These are phyloP conservation scores for Sclerospora graminicola DNA, from an alignment of 352 stramenopile genomes.

Conservation along the genomic window DNA sequence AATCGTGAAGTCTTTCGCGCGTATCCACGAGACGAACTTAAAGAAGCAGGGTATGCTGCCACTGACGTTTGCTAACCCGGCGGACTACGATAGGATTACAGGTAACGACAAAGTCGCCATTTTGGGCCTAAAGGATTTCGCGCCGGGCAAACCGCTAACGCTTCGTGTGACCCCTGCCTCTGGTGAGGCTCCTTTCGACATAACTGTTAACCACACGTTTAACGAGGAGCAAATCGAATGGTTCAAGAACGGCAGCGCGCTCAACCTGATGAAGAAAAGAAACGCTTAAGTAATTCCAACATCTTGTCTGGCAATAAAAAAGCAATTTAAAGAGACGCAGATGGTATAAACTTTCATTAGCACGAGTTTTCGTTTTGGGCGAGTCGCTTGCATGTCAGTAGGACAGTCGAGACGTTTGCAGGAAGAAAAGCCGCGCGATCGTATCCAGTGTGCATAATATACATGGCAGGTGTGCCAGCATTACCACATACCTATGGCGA, in stretches of 20 bases:
- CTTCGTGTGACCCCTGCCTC: conserved; percentile 64
- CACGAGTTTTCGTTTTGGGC: too few relatives aligned
- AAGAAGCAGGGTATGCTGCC: conserved; percentile 94
- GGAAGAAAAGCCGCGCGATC: too few relatives aligned
- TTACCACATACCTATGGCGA: too few relatives aligned
- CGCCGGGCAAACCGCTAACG: conserved; percentile 80
- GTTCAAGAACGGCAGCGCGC: conserved; percentile 90
- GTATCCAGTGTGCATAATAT: too few relatives aligned
- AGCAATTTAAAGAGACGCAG: conserved; percentile 26
- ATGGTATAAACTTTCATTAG: too few relatives aligned
- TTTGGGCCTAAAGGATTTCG: conserved; percentile 74
- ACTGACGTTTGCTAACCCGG: conserved; percentile 86
- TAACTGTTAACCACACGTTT: conserved; percentile 91
- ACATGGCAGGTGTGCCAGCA: too few relatives aligned
- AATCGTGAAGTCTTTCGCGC: conserved; percentile 90
- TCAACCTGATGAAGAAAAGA: conserved; percentile 93
- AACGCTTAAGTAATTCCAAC: conserved; percentile 36
- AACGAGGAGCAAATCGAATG: conserved; percentile 92
- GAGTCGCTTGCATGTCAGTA: too few relatives aligned
- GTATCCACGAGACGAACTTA: conserved; percentile 93
- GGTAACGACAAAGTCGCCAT: conserved; percentile 90
- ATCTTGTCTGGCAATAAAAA: conserved; percentile 12
- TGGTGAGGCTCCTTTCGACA: conserved; percentile 64
- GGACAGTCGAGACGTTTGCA: too few relatives aligned
- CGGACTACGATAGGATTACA: conserved; percentile 89